Evolutionary conservation across 805 yeast genomes (phyloP).

Genomic region (Saccharomycopsis olivae): DNA sequence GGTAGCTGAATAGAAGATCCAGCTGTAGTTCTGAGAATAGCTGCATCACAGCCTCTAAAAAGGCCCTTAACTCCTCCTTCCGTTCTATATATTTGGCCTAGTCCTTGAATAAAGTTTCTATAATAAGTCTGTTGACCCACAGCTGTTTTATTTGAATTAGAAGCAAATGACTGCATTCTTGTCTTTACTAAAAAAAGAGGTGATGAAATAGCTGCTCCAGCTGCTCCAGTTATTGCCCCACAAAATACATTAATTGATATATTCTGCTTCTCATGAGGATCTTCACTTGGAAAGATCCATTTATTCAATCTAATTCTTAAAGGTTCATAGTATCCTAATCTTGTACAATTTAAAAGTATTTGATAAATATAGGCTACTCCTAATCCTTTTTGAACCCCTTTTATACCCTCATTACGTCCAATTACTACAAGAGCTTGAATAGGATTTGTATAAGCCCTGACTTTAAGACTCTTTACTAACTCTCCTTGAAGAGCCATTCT

Average conservation of each 20-base stretch:
- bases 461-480: slow-evolving; percentile 40
- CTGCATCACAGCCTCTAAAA: slow-evolving; percentile 90
- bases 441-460: slow-evolving; percentile 64
- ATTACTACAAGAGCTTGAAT: slow-evolving; percentile 72
- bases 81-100: slow-evolving; percentile 43
- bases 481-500: slow-evolving; percentile 97
- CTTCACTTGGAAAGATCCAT: slow-evolving; percentile 39
- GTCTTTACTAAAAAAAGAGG: slow-evolving; percentile 91
- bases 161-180: slow-evolving; percentile 90
- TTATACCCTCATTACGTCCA: slow-evolving; percentile 69
- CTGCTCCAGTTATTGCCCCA: slow-evolving; percentile 77
- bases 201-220: slow-evolving; percentile 84
- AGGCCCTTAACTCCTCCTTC: slow-evolving; percentile 79
- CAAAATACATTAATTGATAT: slow-evolving; percentile 57
- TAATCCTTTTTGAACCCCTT: slow-evolving; percentile 85
- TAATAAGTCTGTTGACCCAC: slow-evolving; percentile 86
- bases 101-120: slow-evolving; percentile 56
- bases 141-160: slow-evolving; percentile 30
- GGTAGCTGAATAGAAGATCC: slow-evolving; percentile 96
- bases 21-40: slow-evolving; percentile 85
- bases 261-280: slow-evolving; percentile 38
- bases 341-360: slow-evolving; percentile 83
- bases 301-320: slow-evolving; percentile 50
- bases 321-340: slow-evolving; percentile 93
- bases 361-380: slow-evolving; percentile 86